A percentile compares a stretch with the other conserved stretches of the same genome.
Evolutionary conservation across 164 flowering plant genomes (phyloP).

Genomic region (Amborella trichopoda): DNA sequence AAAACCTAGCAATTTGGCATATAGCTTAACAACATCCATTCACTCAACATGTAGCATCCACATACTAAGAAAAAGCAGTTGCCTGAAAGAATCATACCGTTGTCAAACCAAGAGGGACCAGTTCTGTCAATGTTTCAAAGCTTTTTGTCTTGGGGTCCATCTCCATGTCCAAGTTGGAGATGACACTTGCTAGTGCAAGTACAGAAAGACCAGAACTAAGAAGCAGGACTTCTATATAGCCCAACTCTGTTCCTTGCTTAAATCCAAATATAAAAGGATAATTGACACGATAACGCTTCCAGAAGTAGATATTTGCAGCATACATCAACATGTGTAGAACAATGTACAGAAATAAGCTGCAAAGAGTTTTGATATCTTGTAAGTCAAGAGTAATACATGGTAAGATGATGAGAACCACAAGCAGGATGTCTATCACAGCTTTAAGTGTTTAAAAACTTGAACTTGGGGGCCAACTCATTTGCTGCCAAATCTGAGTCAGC

Average conservation of each 20-base stretch:
- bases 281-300: slow-evolving; percentile 57
- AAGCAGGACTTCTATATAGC: slow-evolving; percentile 43
- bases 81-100: slow-evolving; percentile 11
- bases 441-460: too few relatives aligned
- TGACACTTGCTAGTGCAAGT: slow-evolving; percentile 36
- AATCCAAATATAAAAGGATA: slow-evolving; percentile 64
- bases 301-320: slow-evolving; percentile 37
- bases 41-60: too few relatives aligned
- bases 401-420: too few relatives aligned
- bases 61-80: too few relatives aligned
- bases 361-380: too few relatives aligned
- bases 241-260: slow-evolving; percentile 49
- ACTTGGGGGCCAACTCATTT: too few relatives aligned
- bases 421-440: too few relatives aligned
- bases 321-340: slow-evolving; percentile 56
- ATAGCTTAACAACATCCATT: too few relatives aligned
- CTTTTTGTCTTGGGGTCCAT: slow-evolving; percentile 30
- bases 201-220: slow-evolving; percentile 27
- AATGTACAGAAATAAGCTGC: slow-evolving; percentile 50
- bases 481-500: too few relatives aligned
- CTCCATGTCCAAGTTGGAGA: slow-evolving; percentile 45
- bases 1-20: too few relatives aligned
- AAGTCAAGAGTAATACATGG: too few relatives aligned
- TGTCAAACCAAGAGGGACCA: slow-evolving; percentile 33
- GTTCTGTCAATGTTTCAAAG: slow-evolving; percentile 29